phyloP scores from a whole-genome alignment of 352 stramenopile species.

The Hyaloperonospora brassicae region DNA sequence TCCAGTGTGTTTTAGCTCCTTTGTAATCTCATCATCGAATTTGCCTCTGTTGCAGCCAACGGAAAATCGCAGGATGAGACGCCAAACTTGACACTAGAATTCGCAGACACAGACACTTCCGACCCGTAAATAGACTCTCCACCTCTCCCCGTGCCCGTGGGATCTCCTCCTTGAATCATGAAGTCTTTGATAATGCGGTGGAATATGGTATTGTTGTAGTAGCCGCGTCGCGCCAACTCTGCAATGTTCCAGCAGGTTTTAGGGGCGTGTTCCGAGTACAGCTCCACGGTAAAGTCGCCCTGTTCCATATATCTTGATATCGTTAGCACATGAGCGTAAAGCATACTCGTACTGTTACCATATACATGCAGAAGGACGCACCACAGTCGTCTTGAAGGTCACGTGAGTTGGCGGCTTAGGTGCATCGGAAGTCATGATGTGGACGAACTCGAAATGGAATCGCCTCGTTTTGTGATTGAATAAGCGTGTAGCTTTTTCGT shows the following conservation, averaged over 20 bases:
- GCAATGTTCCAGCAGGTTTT: constrained; percentile 90
- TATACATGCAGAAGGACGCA: constrained; percentile 15
- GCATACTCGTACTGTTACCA: background rate
- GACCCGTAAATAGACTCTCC: constrained; percentile 90
- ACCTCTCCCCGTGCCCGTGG: constrained; percentile 88
- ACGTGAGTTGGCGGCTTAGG: constrained; percentile 59
- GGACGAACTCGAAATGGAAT: no score
- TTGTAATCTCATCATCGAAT: constrained; percentile 92
- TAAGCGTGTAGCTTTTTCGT: no score
- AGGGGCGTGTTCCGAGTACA: constrained; percentile 91
- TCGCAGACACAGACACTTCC: background rate
- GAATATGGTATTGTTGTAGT: constrained; percentile 95
- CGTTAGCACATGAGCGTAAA: background rate
- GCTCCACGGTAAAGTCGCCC: constrained; percentile 88
- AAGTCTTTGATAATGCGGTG: constrained; percentile 95
- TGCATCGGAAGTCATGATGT: background rate
- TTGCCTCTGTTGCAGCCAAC: constrained; percentile 46
- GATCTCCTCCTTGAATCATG: constrained; percentile 95
- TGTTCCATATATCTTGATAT: constrained; percentile 14
- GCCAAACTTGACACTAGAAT: constrained; percentile 1
- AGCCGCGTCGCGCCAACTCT: constrained; percentile 86
- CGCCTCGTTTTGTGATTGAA: no score
- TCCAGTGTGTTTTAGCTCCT: constrained; percentile 90
- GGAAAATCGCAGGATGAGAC: constrained; percentile 4
- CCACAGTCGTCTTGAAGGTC: constrained; percentile 78